Evolutionary conservation across 371 early-diverging fungal genomes (phyloP).

Genomic region (Coemansia sp.): DNA sequence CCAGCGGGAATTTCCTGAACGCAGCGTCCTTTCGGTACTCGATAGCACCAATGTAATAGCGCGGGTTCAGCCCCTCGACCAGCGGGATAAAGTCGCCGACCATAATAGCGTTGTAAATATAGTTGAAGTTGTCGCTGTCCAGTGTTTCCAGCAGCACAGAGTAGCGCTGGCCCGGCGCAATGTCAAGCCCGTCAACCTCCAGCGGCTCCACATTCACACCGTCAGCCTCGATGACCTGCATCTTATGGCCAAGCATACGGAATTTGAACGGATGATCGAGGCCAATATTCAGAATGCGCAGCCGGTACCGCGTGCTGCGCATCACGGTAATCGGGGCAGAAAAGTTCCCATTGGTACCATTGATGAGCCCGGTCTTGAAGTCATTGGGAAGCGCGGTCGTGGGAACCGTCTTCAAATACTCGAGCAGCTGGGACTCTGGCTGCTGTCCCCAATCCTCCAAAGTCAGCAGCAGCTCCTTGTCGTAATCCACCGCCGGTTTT

Average conservation of each 20-base stretch:
- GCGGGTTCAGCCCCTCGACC: slow-evolving; percentile 4
- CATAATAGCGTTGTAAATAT: slow-evolving; percentile 19
- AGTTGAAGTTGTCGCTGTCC: slow-evolving; percentile 21
- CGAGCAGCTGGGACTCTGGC: neutral
- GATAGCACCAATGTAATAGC: slow-evolving; percentile 7
- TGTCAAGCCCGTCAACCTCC: slow-evolving; percentile 56
- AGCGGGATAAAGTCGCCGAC: slow-evolving; percentile 13
- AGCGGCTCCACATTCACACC: slow-evolving; percentile 64
- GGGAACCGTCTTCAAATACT: neutral
- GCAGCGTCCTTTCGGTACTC: slow-evolving; percentile 4
- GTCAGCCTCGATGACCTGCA: slow-evolving; percentile 79
- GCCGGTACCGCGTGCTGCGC: slow-evolving; percentile 76
- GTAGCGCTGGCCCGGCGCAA: slow-evolving; percentile 68
- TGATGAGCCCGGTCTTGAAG: slow-evolving; percentile 10
- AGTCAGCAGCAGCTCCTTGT: slow-evolving; percentile 64
- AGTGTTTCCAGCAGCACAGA: slow-evolving; percentile 70
- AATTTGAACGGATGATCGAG: slow-evolving; percentile 71
- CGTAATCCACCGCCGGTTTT: slow-evolving; percentile 50
- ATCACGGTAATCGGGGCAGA: slow-evolving; percentile 48
- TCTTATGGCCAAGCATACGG: slow-evolving; percentile 70
- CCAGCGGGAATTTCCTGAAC: neutral
- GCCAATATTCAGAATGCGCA: slow-evolving; percentile 80
- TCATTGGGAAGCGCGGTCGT: no score
- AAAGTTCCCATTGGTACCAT: slow-evolving; percentile 30
- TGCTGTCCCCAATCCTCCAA: slow-evolving; percentile 55